Base-by-base conservation (phyloP, 2,329 filamentous ascomycete species). In the Myotisia sp. region DNA sequence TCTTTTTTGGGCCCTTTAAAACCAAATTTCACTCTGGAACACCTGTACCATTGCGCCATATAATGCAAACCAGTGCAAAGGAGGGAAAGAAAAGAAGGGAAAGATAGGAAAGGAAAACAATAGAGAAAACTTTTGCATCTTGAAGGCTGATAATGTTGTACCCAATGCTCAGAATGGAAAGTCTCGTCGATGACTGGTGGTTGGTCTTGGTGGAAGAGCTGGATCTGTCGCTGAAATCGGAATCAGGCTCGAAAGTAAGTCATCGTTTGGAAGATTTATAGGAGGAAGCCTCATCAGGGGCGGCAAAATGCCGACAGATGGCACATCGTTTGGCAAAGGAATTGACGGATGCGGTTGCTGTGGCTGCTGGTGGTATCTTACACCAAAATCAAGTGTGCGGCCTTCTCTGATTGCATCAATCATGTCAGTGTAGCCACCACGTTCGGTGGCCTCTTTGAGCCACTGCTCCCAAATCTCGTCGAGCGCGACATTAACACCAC, bases 381-480 rank as follows among this genome's bases (percentile, higher is more conserved):
- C 29, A 7, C 31, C 31, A 13, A 40, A 37, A 20, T 40, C 37
- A 5, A 59, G 44, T 10, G 56, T 51, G 29, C 56, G 52, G 26
- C 51, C 52, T 21, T 50, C 43, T 29, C 56, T 48, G 38, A 61
- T 58, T 6, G 56, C 53, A 38, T 56, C 48, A 16, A 60, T 44
- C 44, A 61, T 53, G 29, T 59, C 55, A n/a, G 47, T 45, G 40
- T 58, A 60, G 30, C 50, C 52, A 32, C 65, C 65, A 23, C 65
- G 55, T 44, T 72, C 68, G 10, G 65, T 59, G 6, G 62, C 66
- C 43, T 72, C 68, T 45, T 71, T 71, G 37, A 72, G 50, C 59
- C 67, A 72, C 45, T 71, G 68, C 45, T 73, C 69, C 64, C 66
- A 72, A 37, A 61, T 58, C 33, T 58, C 55, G 24, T 63, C 59